Percentiles rank a stretch among this genome's conserved stretches.
phyloP scores from a whole-genome alignment of 2,329 filamentous ascomycete species.

The Verticillium isaacii region DNA sequence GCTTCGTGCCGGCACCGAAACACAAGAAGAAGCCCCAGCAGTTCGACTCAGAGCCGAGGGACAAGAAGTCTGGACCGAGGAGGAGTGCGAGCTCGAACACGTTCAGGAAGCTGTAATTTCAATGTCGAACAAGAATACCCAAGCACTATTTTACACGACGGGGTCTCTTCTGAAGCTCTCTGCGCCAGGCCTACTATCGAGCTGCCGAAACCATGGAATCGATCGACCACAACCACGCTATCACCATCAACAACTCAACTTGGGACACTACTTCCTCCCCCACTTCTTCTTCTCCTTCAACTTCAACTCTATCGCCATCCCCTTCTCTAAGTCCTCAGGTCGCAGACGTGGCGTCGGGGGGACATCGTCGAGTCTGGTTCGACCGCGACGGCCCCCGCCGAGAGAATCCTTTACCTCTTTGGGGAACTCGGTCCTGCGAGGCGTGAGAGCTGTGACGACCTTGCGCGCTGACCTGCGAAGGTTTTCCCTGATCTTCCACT shows the following conservation, averaged over 20 bases:
- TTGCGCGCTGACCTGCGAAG: conserved; percentile 63
- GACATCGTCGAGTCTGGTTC: conserved; percentile 49
- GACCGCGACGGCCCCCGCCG: conserved; percentile 22
- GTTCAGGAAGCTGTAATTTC: conserved; percentile 58
- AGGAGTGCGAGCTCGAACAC: conserved; percentile 74
- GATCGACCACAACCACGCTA: not conserved
- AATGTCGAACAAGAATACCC: not conserved
- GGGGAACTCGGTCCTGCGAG: conserved; percentile 56
- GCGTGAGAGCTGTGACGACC: conserved; percentile 59
- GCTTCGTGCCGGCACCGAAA: conserved; percentile 62
- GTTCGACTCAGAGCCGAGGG: conserved; percentile 19
- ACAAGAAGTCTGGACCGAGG: conserved; percentile 39
- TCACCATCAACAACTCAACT: not conserved
- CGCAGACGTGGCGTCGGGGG: conserved; percentile 53
- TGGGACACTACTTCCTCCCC: conserved; percentile 10
- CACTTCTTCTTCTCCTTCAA: conserved; percentile 25
- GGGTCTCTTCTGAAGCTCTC: not conserved
- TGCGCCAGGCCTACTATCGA: not conserved
- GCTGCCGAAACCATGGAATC: not conserved
- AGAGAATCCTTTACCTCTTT: conserved; percentile 45
- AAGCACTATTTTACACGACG: not conserved
- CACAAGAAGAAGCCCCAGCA: conserved; percentile 40
- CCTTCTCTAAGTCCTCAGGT: conserved; percentile 57
- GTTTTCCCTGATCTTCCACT: conserved; percentile 73
- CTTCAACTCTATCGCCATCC: conserved; percentile 33